Evolutionary conservation across 768 basidiomycete species (phyloP), one percentile per base, ranked within the genome.

Genomic region (Leccinellum luteum): DNA sequence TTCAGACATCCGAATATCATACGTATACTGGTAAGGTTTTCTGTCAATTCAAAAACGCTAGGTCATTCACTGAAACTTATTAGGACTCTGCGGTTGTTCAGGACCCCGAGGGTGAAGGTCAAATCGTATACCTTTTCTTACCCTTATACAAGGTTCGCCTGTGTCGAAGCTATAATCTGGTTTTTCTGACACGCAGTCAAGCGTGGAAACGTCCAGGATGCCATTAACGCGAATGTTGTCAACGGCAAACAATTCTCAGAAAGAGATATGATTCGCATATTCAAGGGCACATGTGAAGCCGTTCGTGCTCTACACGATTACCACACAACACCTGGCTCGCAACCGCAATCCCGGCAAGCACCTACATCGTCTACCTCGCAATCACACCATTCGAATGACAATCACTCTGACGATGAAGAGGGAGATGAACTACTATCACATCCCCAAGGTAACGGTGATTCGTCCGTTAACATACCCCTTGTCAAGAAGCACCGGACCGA

Each of bases 91-190:
- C 94, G 1, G 92, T 96, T 4, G 88, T 95, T 1, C 94, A 97
- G 73, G 94, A 98, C 66, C 88, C 90, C 32, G 87, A 90, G 58
- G 94, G 92, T 14, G 94, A 94, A 49, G 94, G 93, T 12, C 90
- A 96, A 73, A 90, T 98, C 56, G 93, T 97, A 30, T 98, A 97
- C 72, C 85, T 98, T 54, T 98, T 99, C 79, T 78, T 98, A 6
- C 97, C 97, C 0, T 79, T 93, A 32, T 98, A 94, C 78, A 89
- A 92, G 79, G 92, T 89, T 47, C 35, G 76, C 66, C n/a, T 45
- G 23, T 49, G 30, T 41, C 27, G 28, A 13, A 32, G 19, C 6
- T 7, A 6, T 15, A 23, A 7, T 3, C 4, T 30, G 35, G 13
- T 23, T 32, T 48, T 43, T 57, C 38, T 62, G 28, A 59, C n/a